Evolutionary conservation across 352 stramenopile genomes (phyloP), one percentile per base, ranked within the genome.

Genomic region (Phytophthora melonis): DNA sequence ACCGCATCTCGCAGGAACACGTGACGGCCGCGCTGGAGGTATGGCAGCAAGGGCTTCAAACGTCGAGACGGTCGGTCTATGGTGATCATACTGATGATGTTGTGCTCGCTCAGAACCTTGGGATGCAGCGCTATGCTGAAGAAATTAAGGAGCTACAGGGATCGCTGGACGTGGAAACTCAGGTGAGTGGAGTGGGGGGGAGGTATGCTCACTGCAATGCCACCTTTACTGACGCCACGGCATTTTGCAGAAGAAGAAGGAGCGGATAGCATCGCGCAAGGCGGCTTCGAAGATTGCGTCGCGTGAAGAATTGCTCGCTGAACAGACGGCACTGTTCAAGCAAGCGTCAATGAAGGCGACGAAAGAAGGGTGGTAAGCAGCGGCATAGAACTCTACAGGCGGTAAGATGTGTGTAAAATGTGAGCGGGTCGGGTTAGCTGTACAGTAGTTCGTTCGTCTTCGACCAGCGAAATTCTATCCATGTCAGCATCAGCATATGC

Each of bases 291-390:
- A 86, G 49, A 66, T 23, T 7, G 54, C 62, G 6, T 86, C 76
- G 8, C 83, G 73, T 25, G 86, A 91, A 19, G 83, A 94, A 63
- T 70, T 94, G 34, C 60, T 92, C 18, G 88, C 83, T 25, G 88
- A 91, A 58, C 88, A 94, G 75, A 91, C 82, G 54, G 87, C 82
- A 43, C 63, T 95, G n/a, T 93, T 95, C 62, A 76, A 91, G 61
- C 72, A 87, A 73, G 88, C 88, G 23, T 91, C 81, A 10, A 45
- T 76, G 30, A 83, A 90, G 63, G 87, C 87, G 11, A 79, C 83
- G 2, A 79, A 63, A 58, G 85, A 94, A 66, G 87, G 87, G 16
- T 94, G 87, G 87, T 93, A 73, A 81, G 49, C 57, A 66, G 14
- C 52, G 60, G 19, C 16, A 47, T 36, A 45, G 14, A 53, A 57